Conservation (phyloP, 169 alveolate genomes). For the Theileria luwenshuni region DNA sequence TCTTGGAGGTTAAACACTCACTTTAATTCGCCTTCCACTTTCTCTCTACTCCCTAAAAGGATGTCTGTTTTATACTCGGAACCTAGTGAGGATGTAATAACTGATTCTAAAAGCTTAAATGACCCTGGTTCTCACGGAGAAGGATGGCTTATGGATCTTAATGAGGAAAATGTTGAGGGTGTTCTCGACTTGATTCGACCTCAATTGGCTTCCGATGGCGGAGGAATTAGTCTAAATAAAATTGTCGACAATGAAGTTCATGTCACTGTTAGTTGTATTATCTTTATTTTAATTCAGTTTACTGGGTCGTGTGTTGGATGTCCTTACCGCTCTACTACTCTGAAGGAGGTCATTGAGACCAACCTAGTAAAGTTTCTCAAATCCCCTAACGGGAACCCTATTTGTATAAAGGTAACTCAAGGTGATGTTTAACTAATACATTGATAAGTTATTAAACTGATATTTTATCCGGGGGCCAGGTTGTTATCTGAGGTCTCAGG, state of each 20-base stretch:
- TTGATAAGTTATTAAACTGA: constrained; percentile 53
- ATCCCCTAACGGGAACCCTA: constrained; percentile 61
- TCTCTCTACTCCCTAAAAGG: not conserved
- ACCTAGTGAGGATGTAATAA: not conserved
- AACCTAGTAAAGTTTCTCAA: constrained; percentile 68
- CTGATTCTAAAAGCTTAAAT: not conserved
- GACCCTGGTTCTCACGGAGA: constrained; percentile 16
- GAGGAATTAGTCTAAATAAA: constrained; percentile 69
- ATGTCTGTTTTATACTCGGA: not conserved
- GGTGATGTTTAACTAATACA: constrained; percentile 30
- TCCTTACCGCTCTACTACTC: constrained; percentile 72
- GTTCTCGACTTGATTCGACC: constrained; percentile 77
- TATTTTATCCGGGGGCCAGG: constrained; percentile 85
- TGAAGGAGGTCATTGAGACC: constrained; percentile 71
- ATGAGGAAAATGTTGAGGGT: constrained; percentile 70
- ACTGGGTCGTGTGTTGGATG: constrained; percentile 76
- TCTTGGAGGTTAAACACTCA: not conserved
- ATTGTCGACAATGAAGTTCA: constrained; percentile 54
- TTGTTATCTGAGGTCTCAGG: constrained; percentile 73
- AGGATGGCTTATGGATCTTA: constrained; percentile 43
- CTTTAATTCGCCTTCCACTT: not conserved
- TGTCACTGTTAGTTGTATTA: constrained; percentile 44
- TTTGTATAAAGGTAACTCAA: constrained; percentile 72
- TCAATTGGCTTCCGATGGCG: constrained; percentile 74
- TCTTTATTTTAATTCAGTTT: constrained; percentile 41